Conservation (phyloP, 2,329 filamentous ascomycete genomes). For the Cladosporium sp. region DNA sequence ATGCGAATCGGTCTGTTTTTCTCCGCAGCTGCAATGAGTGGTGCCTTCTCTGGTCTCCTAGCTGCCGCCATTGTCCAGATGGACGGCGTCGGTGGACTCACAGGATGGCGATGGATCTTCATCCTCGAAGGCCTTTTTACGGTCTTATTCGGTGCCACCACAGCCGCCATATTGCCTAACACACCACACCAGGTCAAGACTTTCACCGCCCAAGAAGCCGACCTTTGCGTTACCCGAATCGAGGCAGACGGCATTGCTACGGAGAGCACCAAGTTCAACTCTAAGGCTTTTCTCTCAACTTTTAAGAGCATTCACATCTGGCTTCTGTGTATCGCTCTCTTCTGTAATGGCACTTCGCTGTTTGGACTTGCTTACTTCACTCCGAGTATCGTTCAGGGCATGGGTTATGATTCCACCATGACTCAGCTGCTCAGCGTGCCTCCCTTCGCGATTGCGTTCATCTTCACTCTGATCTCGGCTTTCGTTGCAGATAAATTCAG, state of each 20-base stretch:
- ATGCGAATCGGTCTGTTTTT: conserved; percentile 37
- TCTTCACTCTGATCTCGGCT: conserved; percentile 64
- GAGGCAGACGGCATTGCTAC: conserved; percentile 26
- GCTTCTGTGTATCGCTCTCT: neutral
- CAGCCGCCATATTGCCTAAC: conserved; percentile 52
- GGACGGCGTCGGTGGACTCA: conserved; percentile 46
- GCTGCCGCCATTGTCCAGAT: conserved; percentile 54
- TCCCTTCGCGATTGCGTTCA: conserved; percentile 66
- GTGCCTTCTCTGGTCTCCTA: conserved; percentile 49
- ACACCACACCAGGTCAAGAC: conserved; percentile 52
- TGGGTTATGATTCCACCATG: conserved; percentile 54
- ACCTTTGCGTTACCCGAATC: conserved; percentile 14
- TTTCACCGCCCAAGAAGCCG: conserved; percentile 47
- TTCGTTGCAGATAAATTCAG: conserved; percentile 70
- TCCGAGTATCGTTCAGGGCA: conserved; percentile 26
- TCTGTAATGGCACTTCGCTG: neutral
- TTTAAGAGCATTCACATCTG: conserved; percentile 16
- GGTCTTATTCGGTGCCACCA: conserved; percentile 38
- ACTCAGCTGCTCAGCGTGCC: conserved; percentile 70
- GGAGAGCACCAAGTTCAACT: conserved; percentile 22
- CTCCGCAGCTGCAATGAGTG: conserved; percentile 38
- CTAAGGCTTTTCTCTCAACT: conserved; percentile 34
- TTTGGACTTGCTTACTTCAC: conserved; percentile 6
- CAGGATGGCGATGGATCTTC: conserved; percentile 35
- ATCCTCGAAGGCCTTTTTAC: conserved; percentile 21